These are phyloP conservation scores for Ophiobolus disseminans DNA, from an alignment of 2,329 filamentous ascomycete genomes.

Conservation along the genomic window DNA sequence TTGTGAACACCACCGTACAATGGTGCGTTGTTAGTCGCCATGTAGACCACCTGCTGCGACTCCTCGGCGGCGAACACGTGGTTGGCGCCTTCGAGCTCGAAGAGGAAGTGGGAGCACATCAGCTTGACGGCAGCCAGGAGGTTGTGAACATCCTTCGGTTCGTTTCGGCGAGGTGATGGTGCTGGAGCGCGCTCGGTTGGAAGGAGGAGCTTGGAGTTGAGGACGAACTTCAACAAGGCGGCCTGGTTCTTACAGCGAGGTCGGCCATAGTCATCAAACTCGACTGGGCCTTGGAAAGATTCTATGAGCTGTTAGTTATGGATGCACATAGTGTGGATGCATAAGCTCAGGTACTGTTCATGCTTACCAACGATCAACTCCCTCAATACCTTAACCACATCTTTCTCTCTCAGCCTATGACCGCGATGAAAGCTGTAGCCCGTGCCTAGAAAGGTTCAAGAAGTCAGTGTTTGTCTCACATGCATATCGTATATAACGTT, in stretches of 20 bases:
- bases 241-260: slow-evolving; percentile 45
- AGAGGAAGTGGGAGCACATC: slow-evolving; percentile 43
- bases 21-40: slow-evolving; percentile 37
- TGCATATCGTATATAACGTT: too few species aligned
- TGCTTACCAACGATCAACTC: slow-evolving; percentile 55
- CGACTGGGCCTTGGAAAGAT: slow-evolving; percentile 35
- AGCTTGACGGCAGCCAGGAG: slow-evolving; percentile 40
- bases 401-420: slow-evolving; percentile 32
- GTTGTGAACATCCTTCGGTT: slow-evolving; percentile 12
- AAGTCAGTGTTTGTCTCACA: too few species aligned
- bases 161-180: slow-evolving; percentile 9
- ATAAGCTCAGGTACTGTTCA: too few species aligned
- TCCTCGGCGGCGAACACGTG: slow-evolving; percentile 50
- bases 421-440: slow-evolving; percentile 29
- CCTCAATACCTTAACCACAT: slow-evolving; percentile 48
- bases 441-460: too few species aligned
- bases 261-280: slow-evolving; percentile 24
- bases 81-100: slow-evolving; percentile 21
- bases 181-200: slow-evolving; percentile 33
- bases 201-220: slow-evolving; percentile 35
- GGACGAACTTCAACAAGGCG: slow-evolving; percentile 40
- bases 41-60: slow-evolving; percentile 57
- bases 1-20: slow-evolving; percentile 52
- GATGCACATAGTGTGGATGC: neutral
- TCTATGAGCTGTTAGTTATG: slow-evolving; percentile 24